phyloP scores from a whole-genome alignment of 805 yeast species.

The Myxozyma lipomycoides region DNA sequence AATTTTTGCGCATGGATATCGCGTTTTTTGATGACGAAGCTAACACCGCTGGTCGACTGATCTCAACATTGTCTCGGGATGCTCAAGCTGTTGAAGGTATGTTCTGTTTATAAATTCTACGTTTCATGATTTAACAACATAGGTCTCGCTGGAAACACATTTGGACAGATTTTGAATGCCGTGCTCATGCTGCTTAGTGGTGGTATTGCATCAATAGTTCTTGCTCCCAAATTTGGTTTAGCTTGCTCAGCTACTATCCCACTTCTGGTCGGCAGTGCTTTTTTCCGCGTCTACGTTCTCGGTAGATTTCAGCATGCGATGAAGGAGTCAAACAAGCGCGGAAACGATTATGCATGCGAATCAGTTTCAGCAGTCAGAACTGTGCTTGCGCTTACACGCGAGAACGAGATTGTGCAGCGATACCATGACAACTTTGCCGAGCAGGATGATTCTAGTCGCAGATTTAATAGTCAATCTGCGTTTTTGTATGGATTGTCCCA shows the following conservation, averaged over 20 bases:
- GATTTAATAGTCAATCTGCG: conserved; percentile 25
- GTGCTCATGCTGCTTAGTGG: conserved; percentile 40
- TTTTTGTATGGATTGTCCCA: conserved; percentile 37
- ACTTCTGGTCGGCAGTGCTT: conserved; percentile 41
- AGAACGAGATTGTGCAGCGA: conserved; percentile 36
- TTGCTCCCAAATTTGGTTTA: conserved; percentile 41
- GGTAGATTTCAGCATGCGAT: conserved; percentile 37
- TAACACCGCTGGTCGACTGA: conserved; percentile 32
- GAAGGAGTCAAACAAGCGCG: conserved; percentile 38
- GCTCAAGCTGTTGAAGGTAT: conserved; percentile 34
- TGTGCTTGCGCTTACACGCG: conserved; percentile 43
- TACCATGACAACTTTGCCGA: conserved; percentile 29
- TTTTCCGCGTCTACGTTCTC: conserved; percentile 38
- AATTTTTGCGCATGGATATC: conserved; percentile 33
- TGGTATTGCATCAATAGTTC: conserved; percentile 38
- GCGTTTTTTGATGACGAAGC: conserved; percentile 32
- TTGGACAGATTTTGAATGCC: conserved; percentile 32
- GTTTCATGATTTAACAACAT: too few relatives aligned
- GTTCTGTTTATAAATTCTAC: too few relatives aligned
- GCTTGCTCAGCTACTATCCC: conserved; percentile 39
- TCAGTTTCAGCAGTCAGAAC: conserved; percentile 43
- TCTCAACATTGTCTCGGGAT: conserved; percentile 32
- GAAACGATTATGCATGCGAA: conserved; percentile 43
- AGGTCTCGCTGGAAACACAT: conserved; percentile 28
- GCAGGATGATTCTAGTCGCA: conserved; percentile 10